Percentiles rank a stretch among this genome's conserved stretches.
These are phyloP conservation scores for Pyrus hybrid DNA, from an alignment of 331 rosid genomes.

Conservation along the genomic window DNA sequence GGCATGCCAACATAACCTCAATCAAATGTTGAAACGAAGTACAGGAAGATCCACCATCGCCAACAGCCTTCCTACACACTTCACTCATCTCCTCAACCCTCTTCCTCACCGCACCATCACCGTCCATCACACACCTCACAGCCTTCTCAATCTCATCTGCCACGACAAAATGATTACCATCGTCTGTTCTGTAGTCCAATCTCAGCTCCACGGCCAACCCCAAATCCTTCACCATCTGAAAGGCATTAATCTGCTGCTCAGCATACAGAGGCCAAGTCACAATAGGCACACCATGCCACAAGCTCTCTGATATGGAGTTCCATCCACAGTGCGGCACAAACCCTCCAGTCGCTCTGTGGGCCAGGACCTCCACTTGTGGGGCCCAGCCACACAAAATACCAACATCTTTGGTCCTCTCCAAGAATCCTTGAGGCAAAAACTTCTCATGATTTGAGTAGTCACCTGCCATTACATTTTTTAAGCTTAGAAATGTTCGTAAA, in stretches of 20 bases:
- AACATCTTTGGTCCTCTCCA: slow-evolving; percentile 18
- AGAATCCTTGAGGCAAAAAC: slow-evolving; percentile 33
- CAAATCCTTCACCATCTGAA: slow-evolving; percentile 46
- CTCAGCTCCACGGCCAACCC: slow-evolving; percentile 50
- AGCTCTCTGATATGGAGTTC: slow-evolving; percentile 60
- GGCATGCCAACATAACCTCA: slow-evolving; percentile 3
- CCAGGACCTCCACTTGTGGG: slow-evolving; percentile 46
- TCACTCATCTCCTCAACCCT: slow-evolving; percentile 12
- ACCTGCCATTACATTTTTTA: background rate
- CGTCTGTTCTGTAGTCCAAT: slow-evolving; percentile 15
- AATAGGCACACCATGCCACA: slow-evolving; percentile 57
- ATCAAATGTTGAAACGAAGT: slow-evolving; percentile 13
- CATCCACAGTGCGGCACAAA: slow-evolving; percentile 78
- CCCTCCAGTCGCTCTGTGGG: slow-evolving; percentile 35
- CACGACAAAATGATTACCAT: slow-evolving; percentile 12
- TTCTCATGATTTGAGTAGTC: background rate
- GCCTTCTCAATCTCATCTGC: slow-evolving; percentile 22
- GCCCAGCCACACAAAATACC: slow-evolving; percentile 56
- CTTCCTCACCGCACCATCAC: slow-evolving; percentile 15
- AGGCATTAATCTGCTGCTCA: slow-evolving; percentile 54
- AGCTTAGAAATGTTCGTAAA: no score
- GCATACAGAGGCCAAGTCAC: slow-evolving; percentile 69
- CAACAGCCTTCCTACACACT: slow-evolving; percentile 18
- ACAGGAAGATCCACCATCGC: slow-evolving; percentile 25
- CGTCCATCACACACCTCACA: slow-evolving; percentile 17